Conservation (phyloP, 306 rosid species). For the Pachyrhizus erosus region DNA sequence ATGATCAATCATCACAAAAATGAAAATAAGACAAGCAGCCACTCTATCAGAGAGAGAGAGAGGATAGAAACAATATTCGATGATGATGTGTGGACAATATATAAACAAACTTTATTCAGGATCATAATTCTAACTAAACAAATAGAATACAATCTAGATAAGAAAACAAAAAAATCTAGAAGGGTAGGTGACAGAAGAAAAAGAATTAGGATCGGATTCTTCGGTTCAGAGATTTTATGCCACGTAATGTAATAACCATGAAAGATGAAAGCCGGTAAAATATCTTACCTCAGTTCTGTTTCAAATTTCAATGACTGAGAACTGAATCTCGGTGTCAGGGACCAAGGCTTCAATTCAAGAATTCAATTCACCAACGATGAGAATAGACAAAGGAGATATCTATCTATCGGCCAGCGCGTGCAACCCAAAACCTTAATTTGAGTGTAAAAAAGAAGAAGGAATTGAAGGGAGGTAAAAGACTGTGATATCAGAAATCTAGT, state of each 20-base stretch:
- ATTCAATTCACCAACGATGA: neutral
- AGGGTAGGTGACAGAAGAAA: neutral
- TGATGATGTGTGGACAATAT: neutral
- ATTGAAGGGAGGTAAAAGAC: neutral
- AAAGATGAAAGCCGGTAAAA: constrained; percentile 10
- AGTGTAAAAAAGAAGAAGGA: neutral
- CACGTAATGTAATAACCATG: neutral
- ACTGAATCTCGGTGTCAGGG: constrained; percentile 36
- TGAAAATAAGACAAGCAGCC: neutral
- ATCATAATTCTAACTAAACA: neutral
- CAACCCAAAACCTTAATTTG: neutral
- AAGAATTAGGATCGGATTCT: constrained; percentile 15
- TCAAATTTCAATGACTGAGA: neutral
- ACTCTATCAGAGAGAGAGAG: neutral
- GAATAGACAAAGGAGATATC: neutral
- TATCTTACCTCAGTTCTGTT: constrained; percentile 35
- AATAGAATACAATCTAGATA: neutral
- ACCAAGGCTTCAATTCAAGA: neutral
- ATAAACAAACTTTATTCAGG: neutral
- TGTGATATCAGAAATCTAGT: neutral
- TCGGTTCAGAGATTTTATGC: neutral
- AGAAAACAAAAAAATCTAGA: neutral
- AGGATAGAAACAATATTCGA: constrained; percentile 25
- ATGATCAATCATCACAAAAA: constrained; percentile 8
- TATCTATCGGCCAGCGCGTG: neutral